A percentile compares a stretch with the other conserved stretches of the same genome.
phyloP scores from a whole-genome alignment of 176 grass and related monocot species.

The Poa pratensis region DNA sequence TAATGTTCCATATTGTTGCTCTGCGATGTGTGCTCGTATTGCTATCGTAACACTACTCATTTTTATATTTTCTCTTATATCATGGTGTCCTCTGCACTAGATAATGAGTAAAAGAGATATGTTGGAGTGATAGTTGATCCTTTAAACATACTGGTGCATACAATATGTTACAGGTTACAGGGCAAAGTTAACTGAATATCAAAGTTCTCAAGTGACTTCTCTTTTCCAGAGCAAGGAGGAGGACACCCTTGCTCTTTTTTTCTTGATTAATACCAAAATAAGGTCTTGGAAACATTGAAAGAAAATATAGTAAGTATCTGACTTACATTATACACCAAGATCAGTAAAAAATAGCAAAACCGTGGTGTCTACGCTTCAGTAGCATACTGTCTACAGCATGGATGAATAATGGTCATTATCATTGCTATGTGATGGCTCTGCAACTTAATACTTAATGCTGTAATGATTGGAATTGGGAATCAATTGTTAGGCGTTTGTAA shows the following conservation, averaged over 20 bases:
- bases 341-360: not conserved
- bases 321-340: not conserved
- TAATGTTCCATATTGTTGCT: constrained; percentile 1
- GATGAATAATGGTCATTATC: not conserved
- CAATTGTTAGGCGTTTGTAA: not conserved
- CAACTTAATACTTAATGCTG: not conserved
- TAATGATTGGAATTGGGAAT: not conserved
- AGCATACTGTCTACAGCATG: not conserved
- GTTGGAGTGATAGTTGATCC: not conserved
- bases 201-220: not conserved
- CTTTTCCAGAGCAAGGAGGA: not conserved
- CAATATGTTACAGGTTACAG: not conserved
- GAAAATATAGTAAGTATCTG: not conserved
- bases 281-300: not conserved
- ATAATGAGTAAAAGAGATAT: not conserved
- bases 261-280: not conserved
- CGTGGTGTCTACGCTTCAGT: not conserved
- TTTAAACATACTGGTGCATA: not conserved
- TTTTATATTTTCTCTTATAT: not conserved
- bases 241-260: not conserved
- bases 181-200: not conserved
- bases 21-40: not conserved
- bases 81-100: not conserved
- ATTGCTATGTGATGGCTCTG: not conserved
- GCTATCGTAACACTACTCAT: not conserved